A percentile compares a stretch with the other conserved stretches of the same genome.
These are phyloP conservation scores for Nevesoporus exiguus DNA, from an alignment of 768 basidiomycete genomes.

Conservation along the genomic window DNA sequence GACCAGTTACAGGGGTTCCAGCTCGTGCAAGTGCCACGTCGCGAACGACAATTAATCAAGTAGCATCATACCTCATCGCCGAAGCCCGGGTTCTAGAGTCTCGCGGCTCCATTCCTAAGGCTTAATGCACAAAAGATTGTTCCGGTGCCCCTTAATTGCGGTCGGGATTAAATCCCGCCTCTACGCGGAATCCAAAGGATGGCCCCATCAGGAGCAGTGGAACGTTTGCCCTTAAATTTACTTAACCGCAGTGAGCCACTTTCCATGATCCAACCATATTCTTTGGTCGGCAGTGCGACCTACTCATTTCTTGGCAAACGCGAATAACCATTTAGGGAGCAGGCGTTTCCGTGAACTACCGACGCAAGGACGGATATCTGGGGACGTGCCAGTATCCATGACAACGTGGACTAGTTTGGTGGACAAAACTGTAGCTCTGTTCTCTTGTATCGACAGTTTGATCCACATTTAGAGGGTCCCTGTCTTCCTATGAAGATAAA, in stretches of 20 bases:
- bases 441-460: not conserved
- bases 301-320: not conserved
- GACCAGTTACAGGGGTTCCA: not conserved
- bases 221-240: not conserved
- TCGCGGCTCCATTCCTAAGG: not conserved
- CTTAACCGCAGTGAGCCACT: not conserved
- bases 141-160: not conserved
- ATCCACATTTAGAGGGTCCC: not conserved
- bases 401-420: not conserved
- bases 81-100: not conserved
- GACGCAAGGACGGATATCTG: not conserved
- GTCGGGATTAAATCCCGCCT: not conserved
- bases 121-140: not conserved
- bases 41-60: not conserved
- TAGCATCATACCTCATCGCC: not conserved
- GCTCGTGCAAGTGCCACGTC: not conserved
- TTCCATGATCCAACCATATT: not conserved
- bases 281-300: not conserved
- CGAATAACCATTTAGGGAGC: not conserved
- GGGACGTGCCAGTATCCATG: slow-evolving; percentile 1
- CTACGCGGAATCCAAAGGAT: not conserved
- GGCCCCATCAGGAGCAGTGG: not conserved
- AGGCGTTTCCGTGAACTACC: not conserved
- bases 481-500: not conserved
- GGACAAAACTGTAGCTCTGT: not conserved